Percentiles rank a stretch among this genome's conserved stretches.
Evolutionary conservation across 768 basidiomycete species (phyloP).

Genomic region (Pisolithus orientalis): DNA sequence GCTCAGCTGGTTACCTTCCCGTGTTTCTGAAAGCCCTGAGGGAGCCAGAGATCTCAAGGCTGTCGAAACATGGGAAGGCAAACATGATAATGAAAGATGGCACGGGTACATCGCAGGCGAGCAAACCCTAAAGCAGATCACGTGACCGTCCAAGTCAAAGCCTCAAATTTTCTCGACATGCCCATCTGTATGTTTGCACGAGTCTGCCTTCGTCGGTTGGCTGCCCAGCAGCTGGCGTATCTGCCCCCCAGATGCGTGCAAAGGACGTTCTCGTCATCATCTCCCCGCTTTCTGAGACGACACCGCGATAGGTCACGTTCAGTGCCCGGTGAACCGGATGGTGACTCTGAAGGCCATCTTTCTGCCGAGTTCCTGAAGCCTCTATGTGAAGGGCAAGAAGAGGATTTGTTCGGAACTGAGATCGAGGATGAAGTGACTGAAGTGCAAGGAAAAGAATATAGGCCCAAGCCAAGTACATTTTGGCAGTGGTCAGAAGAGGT

Average conservation of each 20-base stretch:
- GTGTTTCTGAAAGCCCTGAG: too few relatives aligned
- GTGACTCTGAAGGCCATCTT: neutral
- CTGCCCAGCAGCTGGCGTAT: constrained; percentile 4
- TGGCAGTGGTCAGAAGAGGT: constrained; percentile 11
- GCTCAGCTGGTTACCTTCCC: too few relatives aligned
- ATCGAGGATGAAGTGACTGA: neutral
- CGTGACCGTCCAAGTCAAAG: constrained; percentile 12
- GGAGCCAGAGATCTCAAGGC: too few relatives aligned
- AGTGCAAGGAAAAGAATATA: constrained; percentile 9
- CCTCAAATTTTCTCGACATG: constrained; percentile 13
- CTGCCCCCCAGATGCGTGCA: constrained; percentile 3
- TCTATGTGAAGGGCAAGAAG: constrained; percentile 7
- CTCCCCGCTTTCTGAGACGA: constrained; percentile 5
- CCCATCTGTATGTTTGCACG: constrained; percentile 20
- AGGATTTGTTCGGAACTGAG: constrained; percentile 12
- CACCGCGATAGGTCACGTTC: neutral
- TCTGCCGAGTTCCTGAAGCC: neutral
- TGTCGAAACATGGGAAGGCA: too few relatives aligned
- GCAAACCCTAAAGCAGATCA: constrained; percentile 17
- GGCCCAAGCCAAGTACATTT: constrained; percentile 1
- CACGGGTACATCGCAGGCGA: too few relatives aligned
- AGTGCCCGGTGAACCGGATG: neutral
- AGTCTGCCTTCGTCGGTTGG: constrained; percentile 6
- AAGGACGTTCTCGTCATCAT: constrained; percentile 18
- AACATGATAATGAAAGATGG: too few relatives aligned